Base-by-base conservation (phyloP, 257 asterid genomes). In the Jacaranda copaia region DNA sequence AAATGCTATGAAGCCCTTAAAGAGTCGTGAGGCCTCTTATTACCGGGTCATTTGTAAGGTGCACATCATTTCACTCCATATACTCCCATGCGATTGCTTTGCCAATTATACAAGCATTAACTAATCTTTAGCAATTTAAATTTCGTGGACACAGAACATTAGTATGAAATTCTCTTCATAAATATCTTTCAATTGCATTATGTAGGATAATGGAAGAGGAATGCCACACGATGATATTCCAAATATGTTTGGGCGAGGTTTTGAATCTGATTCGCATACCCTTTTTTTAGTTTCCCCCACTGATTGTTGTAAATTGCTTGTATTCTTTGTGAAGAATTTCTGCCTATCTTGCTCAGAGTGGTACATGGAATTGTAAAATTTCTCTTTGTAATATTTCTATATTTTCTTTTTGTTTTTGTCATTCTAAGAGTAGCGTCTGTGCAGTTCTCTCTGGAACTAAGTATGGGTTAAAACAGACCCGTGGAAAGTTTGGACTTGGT, bases 201-300 rank as follows among this genome's bases (percentile, higher is more conserved):
- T 87, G 61, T 80, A 93, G 97, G 98, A 93, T 85, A 93, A 93
- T 81, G 98, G 98, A 83, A 89, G 88, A 81, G 98, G 98, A 85
- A 93, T 93, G 98, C 93, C 98, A 19, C 97, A 93, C 73, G 98
- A 93, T 76, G 98, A 93, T 87, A 93, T 93, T 77, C 98, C 98
- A 32, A 91, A 93, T 83, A 93, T 93, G 98, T 91, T 93, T 85
- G 98, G 98, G 53, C 85, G 98, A 93, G 98, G 98, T 93, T 55
- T 74, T 64, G 48, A 65, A 46, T 69, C 80, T 60, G 73, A 80
- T 81, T 57, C 67, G 64, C 77, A 32, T 56, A 39, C n/a, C 42
- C n/a, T n/a, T 70, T 42, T 64, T 55, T 8, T 49, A n/a, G 58
- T 60, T 51, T 58, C 40, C 8, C 67, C 46, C 4, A 12, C 12